Evolutionary conservation across 208 protist species (phyloP), one percentile per base, ranked within the genome.

Genomic region (Leishmania major): DNA sequence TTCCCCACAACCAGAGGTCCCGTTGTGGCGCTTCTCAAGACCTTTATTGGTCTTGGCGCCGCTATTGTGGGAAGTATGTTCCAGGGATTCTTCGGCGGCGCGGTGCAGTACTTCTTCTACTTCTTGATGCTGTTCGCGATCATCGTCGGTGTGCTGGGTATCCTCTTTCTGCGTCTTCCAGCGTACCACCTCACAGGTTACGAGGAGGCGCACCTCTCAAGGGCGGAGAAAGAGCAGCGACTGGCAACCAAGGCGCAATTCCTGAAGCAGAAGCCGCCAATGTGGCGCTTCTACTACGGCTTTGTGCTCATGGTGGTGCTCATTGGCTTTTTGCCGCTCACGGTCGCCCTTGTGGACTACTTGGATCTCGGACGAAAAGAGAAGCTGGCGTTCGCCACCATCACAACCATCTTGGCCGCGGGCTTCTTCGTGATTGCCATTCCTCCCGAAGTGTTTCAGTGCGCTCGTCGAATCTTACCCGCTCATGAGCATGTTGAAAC

Each of bases 261-360:
- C 84, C 76, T 94, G 17, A 80, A 80, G 28, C 91, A 96, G 82
- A 80, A 90, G 75, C 88, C 93, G 3, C 90, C 87, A 28, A 87
- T 91, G 75, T 87, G 80, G 82, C 89, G 90, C 55, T 96, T 96
- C 84, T 85, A 87, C 73, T 90, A 86, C 69, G 93, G 93, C 8
- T 81, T 94, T 55, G 37, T 35, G 0, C 77, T 96, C 40, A 83
- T 96, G 62, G 22, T 89, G 62, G 71, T 90, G 0, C 88, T 96
- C 53, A 85, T 90, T 51, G 67, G 93, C 25, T 96, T 89, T 79
- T 81, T 96, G 45, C 91, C 93, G 8, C 31, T 89, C 7, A 88
- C 87, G 25, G 81, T 79, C 11, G 88, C 87, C 17, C 67, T 96
- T n/a, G 45, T 82, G 10, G 86, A 87, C 22, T 92, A 87, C 76